phyloP scores from a whole-genome alignment of 208 protist genomes.

The Trypanosoma melophagium region DNA sequence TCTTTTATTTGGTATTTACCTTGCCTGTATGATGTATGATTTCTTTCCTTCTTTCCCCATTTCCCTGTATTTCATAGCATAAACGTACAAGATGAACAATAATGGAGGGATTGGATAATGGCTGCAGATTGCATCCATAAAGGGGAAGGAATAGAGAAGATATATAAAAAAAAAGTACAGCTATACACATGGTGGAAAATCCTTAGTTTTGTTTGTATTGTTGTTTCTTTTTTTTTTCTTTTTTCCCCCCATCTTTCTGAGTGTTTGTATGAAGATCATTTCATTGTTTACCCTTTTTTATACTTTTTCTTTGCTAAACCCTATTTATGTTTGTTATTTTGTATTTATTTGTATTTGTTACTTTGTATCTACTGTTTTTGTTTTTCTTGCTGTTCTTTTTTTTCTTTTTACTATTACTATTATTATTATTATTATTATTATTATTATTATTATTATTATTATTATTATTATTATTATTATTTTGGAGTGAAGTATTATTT shows the following conservation, averaged over 20 bases:
- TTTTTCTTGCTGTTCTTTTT: constrained; percentile 9
- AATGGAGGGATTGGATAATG: too few species aligned
- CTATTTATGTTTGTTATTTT: neutral
- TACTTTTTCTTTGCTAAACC: neutral
- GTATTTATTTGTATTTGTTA: constrained; percentile 4
- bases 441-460: constrained; percentile 12
- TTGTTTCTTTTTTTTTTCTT: constrained; percentile 11
- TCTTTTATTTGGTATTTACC: too few species aligned
- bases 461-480: constrained; percentile 14
- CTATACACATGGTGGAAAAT: too few species aligned
- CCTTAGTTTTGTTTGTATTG: neutral
- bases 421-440: neutral
- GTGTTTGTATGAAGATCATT: constrained; percentile 8
- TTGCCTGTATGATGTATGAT: too few species aligned
- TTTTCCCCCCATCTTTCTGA: neutral
- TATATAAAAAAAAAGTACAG: too few species aligned
- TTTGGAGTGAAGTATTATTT: neutral
- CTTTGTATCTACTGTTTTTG: neutral
- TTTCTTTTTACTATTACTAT: constrained; percentile 18
- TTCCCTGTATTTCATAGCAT: too few species aligned
- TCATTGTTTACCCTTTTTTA: neutral
- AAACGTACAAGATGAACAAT: too few species aligned
- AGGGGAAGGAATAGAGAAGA: too few species aligned
- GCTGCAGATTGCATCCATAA: too few species aligned
- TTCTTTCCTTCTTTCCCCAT: too few species aligned